A percentile compares a stretch with the other conserved stretches of the same genome.
Evolutionary conservation across 148 eudicot species (phyloP).

Genomic region (Suaeda aralocaspica): DNA sequence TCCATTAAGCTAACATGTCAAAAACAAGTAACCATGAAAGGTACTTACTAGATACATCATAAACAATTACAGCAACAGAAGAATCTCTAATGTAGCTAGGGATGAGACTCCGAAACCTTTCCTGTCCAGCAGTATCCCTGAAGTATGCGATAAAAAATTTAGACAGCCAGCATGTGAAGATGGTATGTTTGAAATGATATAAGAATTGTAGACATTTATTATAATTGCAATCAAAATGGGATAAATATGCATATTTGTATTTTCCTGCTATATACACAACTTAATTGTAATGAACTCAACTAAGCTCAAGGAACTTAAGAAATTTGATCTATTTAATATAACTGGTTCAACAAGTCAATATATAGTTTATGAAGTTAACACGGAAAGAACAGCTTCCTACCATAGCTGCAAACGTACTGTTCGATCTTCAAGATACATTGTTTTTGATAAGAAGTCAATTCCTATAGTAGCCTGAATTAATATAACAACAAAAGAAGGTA

Average conservation of each 20-base stretch:
- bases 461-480: constrained; percentile 66
- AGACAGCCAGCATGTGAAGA: neutral
- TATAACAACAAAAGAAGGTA: neutral
- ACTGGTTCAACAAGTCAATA: too few relatives aligned
- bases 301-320: too few relatives aligned
- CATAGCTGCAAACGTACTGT: constrained; percentile 79
- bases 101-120: constrained; percentile 71
- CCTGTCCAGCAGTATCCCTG: constrained; percentile 87
- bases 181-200: neutral
- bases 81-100: constrained; percentile 82
- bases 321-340: too few relatives aligned
- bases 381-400: constrained; percentile 23
- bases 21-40: neutral
- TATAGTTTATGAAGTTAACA: neutral
- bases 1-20: neutral
- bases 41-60: constrained; percentile 64
- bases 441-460: constrained; percentile 74
- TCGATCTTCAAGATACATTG: constrained; percentile 84
- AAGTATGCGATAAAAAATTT: neutral
- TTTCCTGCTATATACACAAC: too few relatives aligned
- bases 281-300: too few relatives aligned
- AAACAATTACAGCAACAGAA: constrained; percentile 68
- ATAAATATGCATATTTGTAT: too few relatives aligned
- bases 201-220: too few relatives aligned
- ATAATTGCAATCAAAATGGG: too few relatives aligned